Base-by-base conservation (phyloP, 805 yeast species). In the Saccharomyces mikatae region DNA sequence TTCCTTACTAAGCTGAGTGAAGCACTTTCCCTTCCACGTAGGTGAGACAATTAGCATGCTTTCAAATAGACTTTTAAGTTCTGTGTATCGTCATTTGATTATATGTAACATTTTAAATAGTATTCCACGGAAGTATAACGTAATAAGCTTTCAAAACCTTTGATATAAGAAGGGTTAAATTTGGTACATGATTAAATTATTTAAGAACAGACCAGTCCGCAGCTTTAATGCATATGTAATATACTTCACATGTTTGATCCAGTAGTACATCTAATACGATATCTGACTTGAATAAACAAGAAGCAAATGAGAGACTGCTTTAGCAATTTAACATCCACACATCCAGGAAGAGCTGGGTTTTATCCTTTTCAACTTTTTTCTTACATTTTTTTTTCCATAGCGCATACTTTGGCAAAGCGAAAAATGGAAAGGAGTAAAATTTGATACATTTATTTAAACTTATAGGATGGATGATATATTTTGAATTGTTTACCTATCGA, bases 401-500 rank as follows among this genome's bases (percentile, higher is more conserved):
- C 44, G 44, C 44, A 36, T 17, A 17, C 24, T n/a, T 17, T 4
- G 10, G 17, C 6, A 17, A 6, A 9, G 24, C 3, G 44, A 11
- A 22, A 17, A 36, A 6, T 17, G 11, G 4, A 1, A 6, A n/a
- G 17, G 3, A 8, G 22, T 10, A 17, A 36, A 36, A 17, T 11
- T 36, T n/a, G 44, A 36, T 17, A 36, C 21, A 17, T 36, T 9
- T 36, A 36, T 36, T 36, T 36, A 36, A 17, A 8, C 22, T n/a
- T 17, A 9, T 36, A n/a, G 9, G 3, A n/a, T 36, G 11, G 10
- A 52, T 57, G 70, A 28, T 76, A 74, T 59, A 44, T 71, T 11
- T 68, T 8, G 4, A 17, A 22, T 6, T 36, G 24, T 1, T 36
- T 22, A 6, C 6, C 13, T 17, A n/a, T n/a, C n/a, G n/a, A n/a